Percentiles rank a stretch among this genome's conserved stretches.
phyloP scores from a whole-genome alignment of 2,329 filamentous ascomycete species.

The Penicillium sp. region DNA sequence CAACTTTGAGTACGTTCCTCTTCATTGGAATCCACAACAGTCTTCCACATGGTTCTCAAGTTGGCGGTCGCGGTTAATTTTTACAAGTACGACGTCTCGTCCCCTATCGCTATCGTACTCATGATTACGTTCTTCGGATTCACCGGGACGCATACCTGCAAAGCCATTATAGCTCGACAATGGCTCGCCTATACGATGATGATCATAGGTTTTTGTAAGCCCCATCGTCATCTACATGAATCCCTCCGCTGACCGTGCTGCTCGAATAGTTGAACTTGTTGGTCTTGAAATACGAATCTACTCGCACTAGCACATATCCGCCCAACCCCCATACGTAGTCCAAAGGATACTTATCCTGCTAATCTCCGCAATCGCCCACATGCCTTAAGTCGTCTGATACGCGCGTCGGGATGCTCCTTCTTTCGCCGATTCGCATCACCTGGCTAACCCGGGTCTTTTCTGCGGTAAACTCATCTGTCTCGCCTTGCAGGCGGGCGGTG shows the following conservation, averaged over 20 bases:
- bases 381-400: conserved; percentile 36
- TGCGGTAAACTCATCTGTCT: neutral
- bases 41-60: too few relatives aligned
- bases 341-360: conserved; percentile 21
- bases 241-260: neutral
- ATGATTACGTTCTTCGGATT: neutral
- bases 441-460: conserved; percentile 9
- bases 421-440: conserved; percentile 8
- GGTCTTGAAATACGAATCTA: neutral
- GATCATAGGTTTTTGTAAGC: conserved; percentile 1
- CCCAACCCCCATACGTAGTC: neutral
- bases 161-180: neutral
- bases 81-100: conserved; percentile 4
- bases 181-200: conserved; percentile 4
- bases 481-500: neutral
- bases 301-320: neutral
- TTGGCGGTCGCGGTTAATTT: neutral
- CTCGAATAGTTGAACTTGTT: conserved; percentile 4
- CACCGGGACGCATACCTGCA: neutral
- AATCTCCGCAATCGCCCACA: conserved; percentile 34
- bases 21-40: too few relatives aligned
- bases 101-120: neutral
- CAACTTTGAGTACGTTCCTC: too few relatives aligned
- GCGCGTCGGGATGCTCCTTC: conserved; percentile 6
- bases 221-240: neutral